Evolutionary conservation across 2,329 filamentous ascomycete species (phyloP), one percentile per base, ranked within the genome.

Genomic region (Apiospora arundinis): DNA sequence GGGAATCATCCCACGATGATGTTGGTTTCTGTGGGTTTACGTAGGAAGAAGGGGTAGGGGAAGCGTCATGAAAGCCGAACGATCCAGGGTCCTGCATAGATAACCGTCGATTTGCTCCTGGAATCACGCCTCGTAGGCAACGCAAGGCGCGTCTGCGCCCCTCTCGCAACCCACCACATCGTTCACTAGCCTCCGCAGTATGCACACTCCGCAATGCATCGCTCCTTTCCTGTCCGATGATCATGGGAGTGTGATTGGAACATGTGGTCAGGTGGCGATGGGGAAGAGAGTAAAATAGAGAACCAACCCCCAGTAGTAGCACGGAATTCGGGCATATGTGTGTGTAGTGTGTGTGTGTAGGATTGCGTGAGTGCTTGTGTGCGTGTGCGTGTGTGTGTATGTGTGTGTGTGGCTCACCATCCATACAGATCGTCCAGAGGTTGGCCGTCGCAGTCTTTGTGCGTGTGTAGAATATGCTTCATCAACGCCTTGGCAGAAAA

Each of bases 241-340:
- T 48, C 45, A 48, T n/a, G 45, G 56, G 56, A 63, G 56, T 63
- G 56, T 63, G 56, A 65, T 65, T 65, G 60, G 60, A 65, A 65
- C 60, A 65, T 21, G 60, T 65, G 60, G 60, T 65, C 60, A 65
- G 60, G 60, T 65, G 60, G 42, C 66, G 44, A 46, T 28, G 66
- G 42, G 28, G 49, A 32, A 45, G 49, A 60, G 52, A 60, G 52
- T 37, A 37, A 25, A 18, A 45, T 25, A 60, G 52, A 60, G 52
- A 60, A 37, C 28, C 52, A 28, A 11, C 18, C 52, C 52, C 28
- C 16, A n/a, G 52, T 37, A 37, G 52, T 60, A 37, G 49, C 28
- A 63, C 56, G 32, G 18, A 12, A 28, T 40, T 63, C 56, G 56
- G 56, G 56, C 28, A 63, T 40, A 63, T 63, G 32, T 40, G 56